Base-by-base conservation (phyloP, 2,329 filamentous ascomycete genomes). In the Calycina marina region DNA sequence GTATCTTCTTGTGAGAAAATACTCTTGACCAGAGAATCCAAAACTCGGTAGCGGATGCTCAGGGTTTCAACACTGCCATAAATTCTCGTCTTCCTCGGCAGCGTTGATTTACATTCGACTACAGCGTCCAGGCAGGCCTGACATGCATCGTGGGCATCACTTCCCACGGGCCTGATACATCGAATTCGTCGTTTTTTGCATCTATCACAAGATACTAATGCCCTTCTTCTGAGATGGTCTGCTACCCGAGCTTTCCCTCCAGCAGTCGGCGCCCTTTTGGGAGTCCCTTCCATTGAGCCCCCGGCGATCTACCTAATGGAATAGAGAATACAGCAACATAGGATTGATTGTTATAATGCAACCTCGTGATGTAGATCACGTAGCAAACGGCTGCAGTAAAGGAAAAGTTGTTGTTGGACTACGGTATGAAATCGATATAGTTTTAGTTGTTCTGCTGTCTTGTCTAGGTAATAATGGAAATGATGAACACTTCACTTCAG, bases 51-150 rank as follows among this genome's bases (percentile, higher is more conserved):
- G 16, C 58, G 50, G 17, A 56, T 46, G 29, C 57, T 60, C 26
- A 61, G 45, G n/a, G 57, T 59, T 38, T 62, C 59, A 5, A 60
- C 55, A 36, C 58, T 61, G 11, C 59, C 59, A 34, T 62, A 61
- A 8, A 61, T 57, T 18, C 59, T 47, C 24, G 59, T 57, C 39
- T 61, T 61, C 14, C 59, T 53, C 4, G 59, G 59, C 20, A 60
- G 45, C 8, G 57, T 60, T 5, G 53, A 59, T 40, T 60, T 55
- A 42, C 59, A 62, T 18, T 46, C 43, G 15, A 58, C 54, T 6
- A 53, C 54, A 14, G 49, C 52, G 29, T 56, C 47, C 30, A 52
- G 41, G 38, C 59, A 62, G 34, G 53, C 52, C 26, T 57, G 53
- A 36, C 58, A 61, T 3, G 49, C 39, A 18, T 50, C 43, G n/a